Evolutionary conservation across 768 basidiomycete genomes (phyloP).

Genomic region (Zangia roseola): DNA sequence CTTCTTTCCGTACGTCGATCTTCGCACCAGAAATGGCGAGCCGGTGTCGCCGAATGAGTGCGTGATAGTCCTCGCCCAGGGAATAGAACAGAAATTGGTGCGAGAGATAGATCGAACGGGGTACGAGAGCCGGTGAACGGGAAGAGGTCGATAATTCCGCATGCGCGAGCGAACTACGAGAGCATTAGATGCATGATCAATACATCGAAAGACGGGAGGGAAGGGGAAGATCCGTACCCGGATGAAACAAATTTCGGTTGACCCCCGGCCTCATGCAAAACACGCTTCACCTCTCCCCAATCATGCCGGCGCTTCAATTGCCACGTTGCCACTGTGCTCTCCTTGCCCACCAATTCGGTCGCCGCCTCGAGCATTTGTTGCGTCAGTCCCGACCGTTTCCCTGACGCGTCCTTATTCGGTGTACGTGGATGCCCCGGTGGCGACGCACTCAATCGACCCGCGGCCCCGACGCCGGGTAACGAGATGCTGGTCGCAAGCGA

Average conservation of each 20-base stretch:
- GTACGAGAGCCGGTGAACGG: constrained; percentile 54
- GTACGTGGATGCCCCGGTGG: constrained; percentile 21
- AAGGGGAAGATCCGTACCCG: constrained; percentile 13
- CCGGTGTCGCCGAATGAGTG: constrained; percentile 64
- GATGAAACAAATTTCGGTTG: constrained; percentile 4
- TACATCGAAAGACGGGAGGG: not conserved
- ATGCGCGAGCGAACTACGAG: constrained; percentile 62
- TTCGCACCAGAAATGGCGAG: constrained; percentile 55
- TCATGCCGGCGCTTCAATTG: constrained; percentile 49
- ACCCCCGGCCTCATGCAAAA: constrained; percentile 6
- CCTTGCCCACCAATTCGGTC: constrained; percentile 37
- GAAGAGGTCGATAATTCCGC: constrained; percentile 82
- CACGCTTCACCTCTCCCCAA: constrained; percentile 52
- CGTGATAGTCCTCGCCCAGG: constrained; percentile 76
- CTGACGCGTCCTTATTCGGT: constrained; percentile 24
- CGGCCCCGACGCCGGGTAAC: constrained; percentile 51
- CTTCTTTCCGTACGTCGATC: constrained; percentile 71
- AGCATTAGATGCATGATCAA: not conserved
- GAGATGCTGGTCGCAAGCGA: constrained; percentile 57
- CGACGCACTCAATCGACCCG: constrained; percentile 36
- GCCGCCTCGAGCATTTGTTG: constrained; percentile 36
- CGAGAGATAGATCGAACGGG: constrained; percentile 76
- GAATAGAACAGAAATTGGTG: constrained; percentile 84
- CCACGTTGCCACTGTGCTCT: constrained; percentile 62
- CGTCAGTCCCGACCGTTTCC: constrained; percentile 33